Conservation (phyloP, 2,329 filamentous ascomycete species). For the Beauveria caledonica region DNA sequence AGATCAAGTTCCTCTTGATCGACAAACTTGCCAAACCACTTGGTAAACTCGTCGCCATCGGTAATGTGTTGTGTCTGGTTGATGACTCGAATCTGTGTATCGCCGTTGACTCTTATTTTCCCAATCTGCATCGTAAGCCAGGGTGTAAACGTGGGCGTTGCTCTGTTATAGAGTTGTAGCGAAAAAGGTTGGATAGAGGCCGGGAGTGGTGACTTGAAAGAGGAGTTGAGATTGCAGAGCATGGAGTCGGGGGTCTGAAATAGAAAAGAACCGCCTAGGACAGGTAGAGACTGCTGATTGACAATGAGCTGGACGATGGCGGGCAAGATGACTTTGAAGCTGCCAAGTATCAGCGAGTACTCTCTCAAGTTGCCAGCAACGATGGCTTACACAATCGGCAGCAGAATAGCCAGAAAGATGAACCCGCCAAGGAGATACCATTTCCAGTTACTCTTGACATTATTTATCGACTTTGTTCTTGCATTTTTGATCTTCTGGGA, state of each 20-base stretch:
- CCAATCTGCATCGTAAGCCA: not conserved
- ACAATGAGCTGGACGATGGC: slow-evolving; percentile 3
- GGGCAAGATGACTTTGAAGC: slow-evolving; percentile 2
- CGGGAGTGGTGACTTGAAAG: not conserved
- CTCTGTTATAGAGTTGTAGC: not conserved
- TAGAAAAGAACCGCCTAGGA: not conserved
- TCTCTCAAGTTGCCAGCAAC: not conserved
- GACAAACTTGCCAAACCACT: not conserved
- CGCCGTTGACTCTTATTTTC: not conserved
- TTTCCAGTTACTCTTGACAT: not conserved
- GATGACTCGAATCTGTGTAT: not conserved
- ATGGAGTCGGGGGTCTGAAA: not conserved
- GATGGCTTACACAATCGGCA: not conserved
- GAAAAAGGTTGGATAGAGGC: not conserved
- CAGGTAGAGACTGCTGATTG: not conserved
- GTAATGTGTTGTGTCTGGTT: not conserved
- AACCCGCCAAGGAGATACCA: not conserved
- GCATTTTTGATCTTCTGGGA: not conserved
- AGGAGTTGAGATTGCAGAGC: not conserved
- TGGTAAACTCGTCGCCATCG: not conserved
- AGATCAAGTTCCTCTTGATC: not conserved
- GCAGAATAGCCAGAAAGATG: not conserved
- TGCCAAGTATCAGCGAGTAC: not conserved
- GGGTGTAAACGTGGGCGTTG: not conserved
- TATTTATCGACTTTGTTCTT: not conserved